Evolutionary conservation across 2,329 filamentous ascomycete genomes (phyloP), one percentile per base, ranked within the genome.

Genomic region (Camillea tinctor): DNA sequence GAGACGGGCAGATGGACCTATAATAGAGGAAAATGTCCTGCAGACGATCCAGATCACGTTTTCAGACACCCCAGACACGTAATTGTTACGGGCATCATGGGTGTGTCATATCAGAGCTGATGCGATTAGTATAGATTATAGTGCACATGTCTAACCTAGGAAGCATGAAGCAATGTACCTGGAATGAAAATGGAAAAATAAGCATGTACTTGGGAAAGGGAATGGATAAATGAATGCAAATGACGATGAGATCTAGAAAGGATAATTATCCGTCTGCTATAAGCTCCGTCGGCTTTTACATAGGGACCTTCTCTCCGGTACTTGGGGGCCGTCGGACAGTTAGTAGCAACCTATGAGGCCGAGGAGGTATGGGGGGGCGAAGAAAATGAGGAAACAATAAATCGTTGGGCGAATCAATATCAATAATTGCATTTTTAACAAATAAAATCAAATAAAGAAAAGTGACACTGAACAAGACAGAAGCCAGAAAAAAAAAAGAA

Each of bases 21-120:
- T 44, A 17, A 44, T 11, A 44, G 36, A 44, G 13, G 17, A 44
- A 44, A 44, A 44, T 44, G 36, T 15, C 49, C 49, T 50, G 49
- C 49, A 50, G 49, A 23, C 49, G 49, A 50, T 50, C 49, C 49
- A 50, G 49, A 50, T 50, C 49, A 50, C 21, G 49, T 50, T 50
- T 50, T 23, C 19, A 50, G 49, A 19, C 49, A 50, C 49, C 17
- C 49, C 49, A 23, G 11, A 50, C 49, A 50, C 49, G 21, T 50
- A 50, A 21, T 50, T 49, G 44, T 30, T 11, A 30, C 13, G 26
- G 26, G 7, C 13, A 15, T n/a, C 36, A 44, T 30, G 26, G 26
- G n/a, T n/a, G n/a, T n/a, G n/a, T n/a, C 26, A 44, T 44, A 44
- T 13, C 36, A 44, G 36, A 15, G 36, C 36, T 6, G 36, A 44